Evolutionary conservation across 2,329 filamentous ascomycete genomes (phyloP).

Genomic region (Alternaria arbusti): DNA sequence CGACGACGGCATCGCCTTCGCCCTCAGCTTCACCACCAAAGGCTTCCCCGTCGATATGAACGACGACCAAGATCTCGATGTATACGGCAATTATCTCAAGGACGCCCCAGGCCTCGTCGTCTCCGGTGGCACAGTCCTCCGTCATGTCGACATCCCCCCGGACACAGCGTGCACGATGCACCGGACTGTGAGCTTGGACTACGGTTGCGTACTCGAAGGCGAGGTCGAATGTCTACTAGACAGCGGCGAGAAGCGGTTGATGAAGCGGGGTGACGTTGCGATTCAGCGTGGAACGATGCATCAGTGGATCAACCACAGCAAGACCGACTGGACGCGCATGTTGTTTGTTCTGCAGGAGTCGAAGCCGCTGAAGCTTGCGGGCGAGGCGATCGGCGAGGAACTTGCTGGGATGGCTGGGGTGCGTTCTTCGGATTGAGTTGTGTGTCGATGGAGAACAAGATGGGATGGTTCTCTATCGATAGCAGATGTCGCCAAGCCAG

Average conservation of each 20-base stretch:
- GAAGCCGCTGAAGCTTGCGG: constrained; percentile 43
- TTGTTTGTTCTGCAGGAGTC: constrained; percentile 47
- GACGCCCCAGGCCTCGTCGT: constrained; percentile 59
- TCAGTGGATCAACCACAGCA: constrained; percentile 47
- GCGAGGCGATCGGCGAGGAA: constrained; percentile 41
- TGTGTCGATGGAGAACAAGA: neutral
- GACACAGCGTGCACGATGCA: constrained; percentile 49
- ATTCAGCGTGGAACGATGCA: constrained; percentile 52
- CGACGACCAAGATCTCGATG: constrained; percentile 54
- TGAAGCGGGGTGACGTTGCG: constrained; percentile 48
- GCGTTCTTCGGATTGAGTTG: constrained; percentile 40
- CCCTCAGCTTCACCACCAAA: constrained; percentile 58
- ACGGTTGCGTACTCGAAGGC: constrained; percentile 49
- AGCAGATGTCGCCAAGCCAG: constrained; percentile 25
- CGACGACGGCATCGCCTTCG: constrained; percentile 56
- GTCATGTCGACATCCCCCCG: constrained; percentile 49
- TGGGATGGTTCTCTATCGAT: neutral
- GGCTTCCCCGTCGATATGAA: constrained; percentile 56
- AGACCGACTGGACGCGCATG: constrained; percentile 46
- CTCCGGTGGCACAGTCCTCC: constrained; percentile 55
- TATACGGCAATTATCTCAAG: constrained; percentile 54
- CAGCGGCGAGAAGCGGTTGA: constrained; percentile 45
- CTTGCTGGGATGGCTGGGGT: constrained; percentile 46
- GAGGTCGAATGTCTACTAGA: constrained; percentile 49
- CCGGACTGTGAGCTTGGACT: constrained; percentile 50